phyloP scores from a whole-genome alignment of 164 flowering plant genomes.

The Cinnamomum chago region DNA sequence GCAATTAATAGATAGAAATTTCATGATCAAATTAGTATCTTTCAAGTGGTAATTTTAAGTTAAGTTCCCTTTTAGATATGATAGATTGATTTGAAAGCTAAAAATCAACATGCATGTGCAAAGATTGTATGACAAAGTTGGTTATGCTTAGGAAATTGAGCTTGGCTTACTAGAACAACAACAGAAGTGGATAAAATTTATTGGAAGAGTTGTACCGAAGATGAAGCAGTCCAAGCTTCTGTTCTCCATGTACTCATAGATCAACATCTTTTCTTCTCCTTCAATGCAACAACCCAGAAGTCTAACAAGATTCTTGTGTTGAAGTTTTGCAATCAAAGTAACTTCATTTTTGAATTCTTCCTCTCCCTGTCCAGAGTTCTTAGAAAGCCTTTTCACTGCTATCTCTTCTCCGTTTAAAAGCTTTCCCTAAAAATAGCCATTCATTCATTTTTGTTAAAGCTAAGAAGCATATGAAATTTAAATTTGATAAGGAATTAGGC shows the following conservation, averaged over 20 bases:
- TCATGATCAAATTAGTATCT: too few species aligned
- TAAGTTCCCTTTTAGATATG: too few species aligned
- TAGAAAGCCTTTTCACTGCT: constrained; percentile 46
- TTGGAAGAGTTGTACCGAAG: constrained; percentile 16
- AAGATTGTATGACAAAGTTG: too few species aligned
- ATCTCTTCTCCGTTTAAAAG: constrained; percentile 26
- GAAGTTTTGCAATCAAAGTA: constrained; percentile 31
- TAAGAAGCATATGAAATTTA: background rate
- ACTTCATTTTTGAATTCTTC: constrained; percentile 37
- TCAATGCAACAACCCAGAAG: constrained; percentile 35
- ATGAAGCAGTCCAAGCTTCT: constrained; percentile 25
- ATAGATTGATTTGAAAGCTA: too few species aligned
- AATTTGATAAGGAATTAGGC: background rate
- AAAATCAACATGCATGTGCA: too few species aligned
- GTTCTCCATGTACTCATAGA: constrained; percentile 20
- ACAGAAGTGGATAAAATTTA: too few species aligned
- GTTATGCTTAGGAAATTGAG: too few species aligned
- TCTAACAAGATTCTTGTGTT: constrained; percentile 39
- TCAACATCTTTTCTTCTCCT: constrained; percentile 28
- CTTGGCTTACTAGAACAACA: too few species aligned
- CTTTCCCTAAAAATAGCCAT: constrained; percentile 24
- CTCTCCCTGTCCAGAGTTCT: constrained; percentile 30
- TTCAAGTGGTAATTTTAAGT: too few species aligned
- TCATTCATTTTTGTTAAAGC: background rate
- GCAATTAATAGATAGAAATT: too few species aligned